These are phyloP conservation scores for Hypsizygus marmoreus DNA, from an alignment of 768 basidiomycete genomes.

Conservation along the genomic window DNA sequence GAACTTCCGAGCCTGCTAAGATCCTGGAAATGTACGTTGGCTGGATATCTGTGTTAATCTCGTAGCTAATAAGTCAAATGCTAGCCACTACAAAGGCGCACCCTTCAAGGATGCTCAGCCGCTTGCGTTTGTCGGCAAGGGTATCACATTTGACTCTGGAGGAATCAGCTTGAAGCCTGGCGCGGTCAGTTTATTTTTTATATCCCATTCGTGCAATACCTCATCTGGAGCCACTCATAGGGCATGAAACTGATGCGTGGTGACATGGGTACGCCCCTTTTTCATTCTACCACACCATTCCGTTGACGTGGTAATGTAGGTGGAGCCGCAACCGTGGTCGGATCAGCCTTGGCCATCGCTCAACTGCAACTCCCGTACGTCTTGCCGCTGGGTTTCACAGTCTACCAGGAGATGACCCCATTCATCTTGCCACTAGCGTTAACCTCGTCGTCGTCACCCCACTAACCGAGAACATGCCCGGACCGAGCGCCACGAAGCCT, in stretches of 20 bases:
- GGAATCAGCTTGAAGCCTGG: constrained; percentile 85
- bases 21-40: constrained; percentile 76
- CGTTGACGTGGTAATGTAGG: constrained; percentile 33
- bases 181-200: constrained; percentile 42
- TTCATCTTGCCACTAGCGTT: constrained; percentile 43
- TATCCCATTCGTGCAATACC: background rate
- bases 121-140: constrained; percentile 82
- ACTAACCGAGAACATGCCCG: constrained; percentile 86
- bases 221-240: constrained; percentile 32
- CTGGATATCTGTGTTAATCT: background rate
- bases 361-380: constrained; percentile 79
- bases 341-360: constrained; percentile 76
- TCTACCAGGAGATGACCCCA: background rate
- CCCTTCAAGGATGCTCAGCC: constrained; percentile 55
- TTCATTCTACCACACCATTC: background rate
- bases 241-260: constrained; percentile 85
- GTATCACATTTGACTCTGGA: constrained; percentile 88
- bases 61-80: background rate
- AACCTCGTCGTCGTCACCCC: constrained; percentile 76
- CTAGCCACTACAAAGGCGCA: constrained; percentile 84
- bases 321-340: constrained; percentile 78
- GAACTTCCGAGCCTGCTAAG: constrained; percentile 81
- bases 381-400: background rate
- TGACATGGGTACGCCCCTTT: constrained; percentile 72
- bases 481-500: constrained; percentile 72